Evolutionary conservation across 2,329 filamentous ascomycete genomes (phyloP).

Genomic region (Fusarium bulbicola): DNA sequence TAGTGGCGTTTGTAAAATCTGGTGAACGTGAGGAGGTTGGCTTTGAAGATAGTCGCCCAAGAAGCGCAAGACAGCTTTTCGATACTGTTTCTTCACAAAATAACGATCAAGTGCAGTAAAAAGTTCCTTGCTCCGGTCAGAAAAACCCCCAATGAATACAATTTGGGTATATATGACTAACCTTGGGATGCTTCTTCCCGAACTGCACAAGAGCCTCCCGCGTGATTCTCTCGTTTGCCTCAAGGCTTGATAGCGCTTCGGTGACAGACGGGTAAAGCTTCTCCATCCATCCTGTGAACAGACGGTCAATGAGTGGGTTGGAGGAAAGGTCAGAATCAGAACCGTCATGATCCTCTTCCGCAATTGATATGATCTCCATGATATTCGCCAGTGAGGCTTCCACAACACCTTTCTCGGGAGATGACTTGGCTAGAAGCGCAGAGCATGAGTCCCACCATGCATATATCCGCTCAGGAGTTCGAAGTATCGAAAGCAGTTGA

Average conservation of each 20-base stretch:
- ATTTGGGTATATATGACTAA: constrained; percentile 22
- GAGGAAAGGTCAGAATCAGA: constrained; percentile 53
- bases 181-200: constrained; percentile 75
- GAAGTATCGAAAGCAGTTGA: constrained; percentile 70
- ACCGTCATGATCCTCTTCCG: constrained; percentile 63
- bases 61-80: constrained; percentile 71
- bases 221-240: constrained; percentile 60
- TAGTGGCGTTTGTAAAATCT: constrained; percentile 75
- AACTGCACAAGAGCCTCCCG: constrained; percentile 64
- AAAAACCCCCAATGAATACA: not conserved
- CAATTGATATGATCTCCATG: constrained; percentile 70
- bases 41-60: constrained; percentile 77
- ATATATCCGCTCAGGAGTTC: constrained; percentile 68
- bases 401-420: constrained; percentile 70
- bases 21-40: constrained; percentile 81
- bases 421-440: constrained; percentile 56
- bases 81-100: constrained; percentile 70
- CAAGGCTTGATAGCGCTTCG: constrained; percentile 49
- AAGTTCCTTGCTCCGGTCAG: constrained; percentile 62
- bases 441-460: constrained; percentile 74
- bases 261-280: constrained; percentile 52
- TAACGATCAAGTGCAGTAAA: constrained; percentile 72
- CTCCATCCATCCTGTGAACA: constrained; percentile 67
- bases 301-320: constrained; percentile 63
- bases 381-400: constrained; percentile 72